A percentile compares a stretch with the other conserved stretches of the same genome.
These are phyloP conservation scores for Stevia rebaudiana DNA, from an alignment of 140 eudicot species.

Conservation along the genomic window DNA sequence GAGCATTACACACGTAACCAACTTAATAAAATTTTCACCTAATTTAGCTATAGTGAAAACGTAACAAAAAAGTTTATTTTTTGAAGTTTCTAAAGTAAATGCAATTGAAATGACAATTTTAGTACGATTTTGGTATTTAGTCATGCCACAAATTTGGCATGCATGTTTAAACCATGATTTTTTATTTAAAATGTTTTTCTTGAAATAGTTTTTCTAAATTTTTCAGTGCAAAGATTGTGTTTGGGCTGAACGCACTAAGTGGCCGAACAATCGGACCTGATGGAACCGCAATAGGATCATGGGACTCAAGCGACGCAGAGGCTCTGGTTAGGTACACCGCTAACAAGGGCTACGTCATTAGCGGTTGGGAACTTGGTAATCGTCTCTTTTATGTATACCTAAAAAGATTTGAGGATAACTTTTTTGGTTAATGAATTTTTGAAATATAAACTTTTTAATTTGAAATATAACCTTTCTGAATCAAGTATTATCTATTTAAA, in stretches of 20 bases:
- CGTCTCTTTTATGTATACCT: neutral
- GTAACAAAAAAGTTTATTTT: too few species aligned
- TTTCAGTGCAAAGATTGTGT: constrained; percentile 21
- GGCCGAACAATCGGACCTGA: constrained; percentile 36
- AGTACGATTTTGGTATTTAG: too few species aligned
- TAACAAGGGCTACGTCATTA: constrained; percentile 50
- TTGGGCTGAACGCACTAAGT: constrained; percentile 55
- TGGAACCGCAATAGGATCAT: constrained; percentile 35
- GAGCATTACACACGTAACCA: too few species aligned
- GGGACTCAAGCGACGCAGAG: constrained; percentile 51
- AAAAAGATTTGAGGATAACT: neutral
- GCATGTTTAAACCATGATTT: neutral
- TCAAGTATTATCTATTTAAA: too few species aligned
- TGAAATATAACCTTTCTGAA: too few species aligned
- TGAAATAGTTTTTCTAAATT: neutral
- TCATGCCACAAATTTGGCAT: too few species aligned
- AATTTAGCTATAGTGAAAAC: too few species aligned
- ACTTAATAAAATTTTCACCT: too few species aligned
- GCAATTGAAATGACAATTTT: too few species aligned
- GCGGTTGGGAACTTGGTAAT: constrained; percentile 71
- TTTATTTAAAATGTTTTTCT: neutral
- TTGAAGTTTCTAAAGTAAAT: too few species aligned
- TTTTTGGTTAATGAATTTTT: too few species aligned
- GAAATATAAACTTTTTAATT: too few species aligned
- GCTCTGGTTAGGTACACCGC: constrained; percentile 47